phyloP scores from a whole-genome alignment of 2,329 filamentous ascomycete genomes.

The Claviceps monticola region DNA sequence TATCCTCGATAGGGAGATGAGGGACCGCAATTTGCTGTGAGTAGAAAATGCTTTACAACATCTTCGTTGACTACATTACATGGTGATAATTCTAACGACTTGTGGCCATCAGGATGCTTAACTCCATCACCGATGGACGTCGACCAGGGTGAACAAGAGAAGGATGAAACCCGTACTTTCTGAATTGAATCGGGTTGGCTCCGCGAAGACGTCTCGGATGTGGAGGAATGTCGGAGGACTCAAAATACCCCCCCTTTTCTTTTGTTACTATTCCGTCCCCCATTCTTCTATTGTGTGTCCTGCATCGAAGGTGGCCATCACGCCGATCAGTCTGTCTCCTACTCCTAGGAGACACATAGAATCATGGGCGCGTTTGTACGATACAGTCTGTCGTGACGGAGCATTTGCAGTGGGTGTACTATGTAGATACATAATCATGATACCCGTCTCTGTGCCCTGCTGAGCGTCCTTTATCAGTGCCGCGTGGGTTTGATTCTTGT shows the following conservation, averaged over 20 bases:
- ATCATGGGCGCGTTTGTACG: not conserved
- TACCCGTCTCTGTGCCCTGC: conserved; percentile 2
- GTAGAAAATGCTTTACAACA: conserved; percentile 3
- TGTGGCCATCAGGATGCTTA: conserved; percentile 9
- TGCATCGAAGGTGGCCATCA: not conserved
- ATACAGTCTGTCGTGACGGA: not conserved
- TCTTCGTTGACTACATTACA: too few species aligned
- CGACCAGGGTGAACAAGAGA: conserved; percentile 5
- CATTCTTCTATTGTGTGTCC: not conserved
- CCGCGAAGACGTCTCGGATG: not conserved
- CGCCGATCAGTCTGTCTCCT: too few species aligned
- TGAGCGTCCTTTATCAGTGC: not conserved
- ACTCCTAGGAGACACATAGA: not conserved
- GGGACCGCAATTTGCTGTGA: conserved; percentile 37
- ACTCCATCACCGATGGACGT: conserved; percentile 12
- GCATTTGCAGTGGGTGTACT: not conserved
- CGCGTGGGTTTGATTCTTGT: not conserved
- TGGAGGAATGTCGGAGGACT: not conserved
- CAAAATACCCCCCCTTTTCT: conserved; percentile 2
- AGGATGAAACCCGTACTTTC: not conserved
- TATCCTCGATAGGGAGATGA: conserved; percentile 42
- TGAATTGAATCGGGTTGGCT: not conserved
- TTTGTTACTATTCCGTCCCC: not conserved
- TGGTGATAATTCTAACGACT: not conserved
- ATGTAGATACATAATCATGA: conserved; percentile 3